Base-by-base conservation (phyloP, 2,329 filamentous ascomycete genomes). In the Cytospora mali region DNA sequence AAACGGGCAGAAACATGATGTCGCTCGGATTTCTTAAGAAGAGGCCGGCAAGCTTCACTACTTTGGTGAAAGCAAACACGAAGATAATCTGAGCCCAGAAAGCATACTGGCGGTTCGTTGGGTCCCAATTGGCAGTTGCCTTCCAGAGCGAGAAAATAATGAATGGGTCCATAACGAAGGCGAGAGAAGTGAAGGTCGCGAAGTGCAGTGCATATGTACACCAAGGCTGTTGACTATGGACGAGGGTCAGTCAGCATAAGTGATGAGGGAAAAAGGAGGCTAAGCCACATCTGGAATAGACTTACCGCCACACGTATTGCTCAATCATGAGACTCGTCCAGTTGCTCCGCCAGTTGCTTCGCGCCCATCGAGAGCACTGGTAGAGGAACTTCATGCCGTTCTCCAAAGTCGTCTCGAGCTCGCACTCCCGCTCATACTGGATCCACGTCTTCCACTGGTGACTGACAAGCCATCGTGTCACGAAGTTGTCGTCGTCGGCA, bases 311-410 rank as follows among this genome's bases (percentile, higher is more conserved):
- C 71, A 97, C 91, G 72, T 92, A 85, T 73, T 89, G 82, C 77
- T 97, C 94, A 67, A 86, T 86, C 67, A 94, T 84, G 72, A 97
- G 83, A 75, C 92, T 97, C 58, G 92, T 97, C 76, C 92, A 88
- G 76, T 98, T 98, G 80, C 93, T 97, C 73, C 94, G 85, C 94
- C 94, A 98, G 77, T 98, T 98, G 81, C 93, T 97, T 71, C 94
- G 88, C 50, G 95, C 93, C 94, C 94, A 98, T 54, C 94, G 86
- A 53, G 94, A 87, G 77, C 94, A 98, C 77, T 98, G 94, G 73
- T 92, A 94, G 67, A 98, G 80, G 73, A 96, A 98, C 72, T 93
- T 96, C 62, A 84, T 81, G 73, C 93, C 90, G 74, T 94, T 91
- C 76, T 97, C 94, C 48, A 98, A 83, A 3, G 93, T 97, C 28